These are phyloP conservation scores for Sugiyamaella novakii DNA, from an alignment of 1,139 yeast genomes.

Conservation along the genomic window DNA sequence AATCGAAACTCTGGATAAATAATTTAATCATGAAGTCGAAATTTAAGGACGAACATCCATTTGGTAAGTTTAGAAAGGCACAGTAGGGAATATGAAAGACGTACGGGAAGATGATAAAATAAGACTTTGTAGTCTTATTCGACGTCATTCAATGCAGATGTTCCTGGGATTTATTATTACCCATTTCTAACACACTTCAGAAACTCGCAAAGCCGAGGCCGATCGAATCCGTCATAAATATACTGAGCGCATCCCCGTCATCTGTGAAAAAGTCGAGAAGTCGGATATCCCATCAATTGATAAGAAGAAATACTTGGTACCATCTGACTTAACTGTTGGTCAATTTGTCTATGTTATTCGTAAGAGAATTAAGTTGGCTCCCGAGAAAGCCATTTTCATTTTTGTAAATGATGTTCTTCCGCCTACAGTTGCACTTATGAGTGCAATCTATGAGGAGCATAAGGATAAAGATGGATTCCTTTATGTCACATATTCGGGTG, in stretches of 20 bases:
- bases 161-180: no score
- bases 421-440: conserved; percentile 96
- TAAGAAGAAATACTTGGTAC: conserved; percentile 94
- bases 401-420: conserved; percentile 96
- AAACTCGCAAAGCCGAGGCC: conserved; percentile 95
- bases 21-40: conserved; percentile 66
- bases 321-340: conserved; percentile 94
- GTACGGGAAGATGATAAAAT: no score
- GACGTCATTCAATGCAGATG: no score
- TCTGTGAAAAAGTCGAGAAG: conserved; percentile 96
- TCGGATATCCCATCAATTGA: conserved; percentile 95
- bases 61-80: no score
- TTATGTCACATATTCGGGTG: conserved; percentile 74
- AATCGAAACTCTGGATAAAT: neutral
- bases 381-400: conserved; percentile 96
- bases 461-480: conserved; percentile 97
- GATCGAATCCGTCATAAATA: conserved; percentile 88
- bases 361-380: conserved; percentile 91
- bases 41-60: conserved; percentile 89
- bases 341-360: conserved; percentile 97
- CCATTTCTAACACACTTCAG: no score
- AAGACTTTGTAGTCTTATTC: no score
- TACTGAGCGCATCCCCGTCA: conserved; percentile 88
- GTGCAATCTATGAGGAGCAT: conserved; percentile 92
- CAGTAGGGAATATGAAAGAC: no score